Conservation (phyloP, 805 yeast species). For the Lachancea waltii region DNA sequence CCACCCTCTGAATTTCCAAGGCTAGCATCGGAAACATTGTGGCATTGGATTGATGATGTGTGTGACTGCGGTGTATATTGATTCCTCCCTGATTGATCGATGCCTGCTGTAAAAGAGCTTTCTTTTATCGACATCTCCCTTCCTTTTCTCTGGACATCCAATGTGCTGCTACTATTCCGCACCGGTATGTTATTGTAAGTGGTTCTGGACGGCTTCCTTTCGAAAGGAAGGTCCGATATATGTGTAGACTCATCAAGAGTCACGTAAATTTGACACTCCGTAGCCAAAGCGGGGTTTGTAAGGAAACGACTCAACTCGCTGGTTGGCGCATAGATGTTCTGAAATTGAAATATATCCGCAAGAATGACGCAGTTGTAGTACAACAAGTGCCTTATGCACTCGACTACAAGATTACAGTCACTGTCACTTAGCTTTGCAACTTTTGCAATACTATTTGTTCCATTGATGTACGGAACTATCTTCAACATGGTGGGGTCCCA, state of each 20-base stretch:
- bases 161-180: constrained; percentile 3
- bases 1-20: constrained; percentile 5
- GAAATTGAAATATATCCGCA: constrained; percentile 82
- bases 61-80: constrained; percentile 7
- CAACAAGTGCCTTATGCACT: constrained; percentile 84
- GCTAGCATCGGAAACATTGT: constrained; percentile 5
- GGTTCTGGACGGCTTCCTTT: constrained; percentile 12
- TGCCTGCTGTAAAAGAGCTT: constrained; percentile 2
- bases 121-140: neutral
- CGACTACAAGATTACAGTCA: constrained; percentile 68
- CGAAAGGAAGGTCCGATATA: constrained; percentile 30
- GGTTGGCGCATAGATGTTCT: constrained; percentile 84
- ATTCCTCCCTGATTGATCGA: neutral
- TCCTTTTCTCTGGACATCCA: neutral
- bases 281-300: constrained; percentile 56
- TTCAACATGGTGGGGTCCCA: constrained; percentile 98
- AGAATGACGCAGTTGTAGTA: constrained; percentile 82
- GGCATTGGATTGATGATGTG: constrained; percentile 5
- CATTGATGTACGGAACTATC: constrained; percentile 80
- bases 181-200: constrained; percentile 4
- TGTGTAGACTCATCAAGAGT: constrained; percentile 36
- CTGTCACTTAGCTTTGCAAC: constrained; percentile 79
- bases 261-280: constrained; percentile 84
- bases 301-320: constrained; percentile 65
- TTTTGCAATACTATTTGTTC: constrained; percentile 71